Evolutionary conservation across 169 alveolate genomes (phyloP).

Genomic region (Eimeria zaria): DNA sequence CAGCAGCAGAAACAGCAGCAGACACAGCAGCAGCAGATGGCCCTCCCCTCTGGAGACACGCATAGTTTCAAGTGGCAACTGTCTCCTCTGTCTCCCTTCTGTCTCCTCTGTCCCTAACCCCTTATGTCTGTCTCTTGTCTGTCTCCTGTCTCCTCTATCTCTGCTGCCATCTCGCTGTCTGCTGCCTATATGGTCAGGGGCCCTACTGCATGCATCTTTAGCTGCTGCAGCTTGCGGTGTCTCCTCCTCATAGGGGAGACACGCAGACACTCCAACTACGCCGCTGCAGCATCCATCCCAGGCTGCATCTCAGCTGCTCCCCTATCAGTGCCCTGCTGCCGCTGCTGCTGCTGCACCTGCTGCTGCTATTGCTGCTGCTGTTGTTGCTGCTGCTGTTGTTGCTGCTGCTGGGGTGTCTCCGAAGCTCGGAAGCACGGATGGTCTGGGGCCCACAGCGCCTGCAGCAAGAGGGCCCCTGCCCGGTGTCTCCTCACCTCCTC

Average conservation of each 20-base stretch:
- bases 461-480: background rate
- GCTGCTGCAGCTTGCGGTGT: background rate
- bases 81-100: too few relatives aligned
- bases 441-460: background rate
- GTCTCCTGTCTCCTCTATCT: background rate
- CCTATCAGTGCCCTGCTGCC: too few relatives aligned
- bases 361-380: conserved; percentile 11
- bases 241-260: background rate
- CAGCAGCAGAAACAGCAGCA: too few relatives aligned
- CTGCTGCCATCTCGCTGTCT: background rate
- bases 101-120: too few relatives aligned
- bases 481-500: background rate
- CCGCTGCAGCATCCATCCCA: background rate
- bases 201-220: background rate
- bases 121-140: too few relatives aligned
- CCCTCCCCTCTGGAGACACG: background rate
- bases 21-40: background rate
- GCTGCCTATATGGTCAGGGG: too few relatives aligned
- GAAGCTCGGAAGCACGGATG: background rate
- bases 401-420: conserved; percentile 19
- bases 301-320: background rate
- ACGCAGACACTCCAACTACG: background rate
- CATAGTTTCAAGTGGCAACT: too few relatives aligned
- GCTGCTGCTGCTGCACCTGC: conserved; percentile 46
- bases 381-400: conserved; percentile 7